Conservation (phyloP, 83 land plant genomes). For the Larix sibirica region DNA sequence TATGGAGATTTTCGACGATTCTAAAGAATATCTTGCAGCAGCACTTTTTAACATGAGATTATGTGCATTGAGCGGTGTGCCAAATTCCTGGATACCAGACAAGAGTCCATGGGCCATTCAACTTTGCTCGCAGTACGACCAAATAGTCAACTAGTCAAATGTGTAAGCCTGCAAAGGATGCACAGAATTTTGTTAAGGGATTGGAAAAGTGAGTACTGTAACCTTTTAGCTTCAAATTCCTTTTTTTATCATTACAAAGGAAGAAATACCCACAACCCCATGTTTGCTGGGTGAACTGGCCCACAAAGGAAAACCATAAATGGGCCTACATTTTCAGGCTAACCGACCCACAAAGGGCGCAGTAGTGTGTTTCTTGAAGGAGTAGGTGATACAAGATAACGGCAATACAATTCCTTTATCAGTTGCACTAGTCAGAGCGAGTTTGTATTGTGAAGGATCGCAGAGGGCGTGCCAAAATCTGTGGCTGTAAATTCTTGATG, state of each 20-base stretch:
- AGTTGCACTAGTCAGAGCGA: not conserved
- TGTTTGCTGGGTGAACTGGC: too few species aligned
- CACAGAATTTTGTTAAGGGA: not conserved
- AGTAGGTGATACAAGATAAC: not conserved
- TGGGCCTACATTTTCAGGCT: too few species aligned
- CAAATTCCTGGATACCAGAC: conserved; percentile 44
- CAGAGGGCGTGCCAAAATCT: not conserved
- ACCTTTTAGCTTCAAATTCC: too few species aligned
- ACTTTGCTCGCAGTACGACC: conserved; percentile 10
- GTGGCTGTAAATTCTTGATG: not conserved
- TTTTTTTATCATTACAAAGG: too few species aligned
- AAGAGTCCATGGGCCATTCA: conserved; percentile 60
- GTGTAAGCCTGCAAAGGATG: not conserved
- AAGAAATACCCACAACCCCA: too few species aligned
- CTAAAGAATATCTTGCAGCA: conserved; percentile 27
- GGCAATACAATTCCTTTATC: not conserved
- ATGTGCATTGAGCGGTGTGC: conserved; percentile 37
- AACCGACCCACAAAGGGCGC: too few species aligned
- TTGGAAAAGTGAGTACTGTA: not conserved
- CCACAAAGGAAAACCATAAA: too few species aligned
- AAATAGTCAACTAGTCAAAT: not conserved
- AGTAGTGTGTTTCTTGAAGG: not conserved
- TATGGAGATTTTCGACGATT: conserved; percentile 34
- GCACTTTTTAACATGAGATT: conserved; percentile 63
- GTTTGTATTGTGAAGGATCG: not conserved